Percentiles rank a stretch among this genome's conserved stretches.
Evolutionary conservation across 2,329 filamentous ascomycete genomes (phyloP).

Genomic region (Didymella keratinophila): DNA sequence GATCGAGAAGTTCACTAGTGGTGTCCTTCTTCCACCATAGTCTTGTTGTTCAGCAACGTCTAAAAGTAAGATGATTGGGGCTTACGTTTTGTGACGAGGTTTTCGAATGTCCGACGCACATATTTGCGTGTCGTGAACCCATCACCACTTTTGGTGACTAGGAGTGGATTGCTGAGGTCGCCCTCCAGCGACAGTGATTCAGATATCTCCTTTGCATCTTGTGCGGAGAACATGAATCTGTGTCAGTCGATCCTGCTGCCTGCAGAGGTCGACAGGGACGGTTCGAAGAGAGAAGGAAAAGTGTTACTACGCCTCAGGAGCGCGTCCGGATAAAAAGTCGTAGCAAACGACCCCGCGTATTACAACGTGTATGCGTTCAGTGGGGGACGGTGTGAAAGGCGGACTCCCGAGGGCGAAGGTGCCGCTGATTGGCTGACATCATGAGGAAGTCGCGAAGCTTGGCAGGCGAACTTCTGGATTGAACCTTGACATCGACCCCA

Average conservation of each 20-base stretch:
- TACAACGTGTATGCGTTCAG: background rate
- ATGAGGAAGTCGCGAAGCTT: slow-evolving; percentile 23
- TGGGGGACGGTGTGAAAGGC: background rate
- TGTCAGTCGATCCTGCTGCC: background rate
- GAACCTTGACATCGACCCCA: slow-evolving; percentile 9
- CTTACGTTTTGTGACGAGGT: slow-evolving; percentile 28
- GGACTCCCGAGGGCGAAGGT: slow-evolving; percentile 9
- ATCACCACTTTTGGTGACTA: slow-evolving; percentile 33
- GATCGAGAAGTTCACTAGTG: background rate
- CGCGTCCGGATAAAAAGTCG: background rate
- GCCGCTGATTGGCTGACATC: slow-evolving; percentile 21
- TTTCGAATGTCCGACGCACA: slow-evolving; percentile 31
- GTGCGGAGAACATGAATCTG: slow-evolving; percentile 44
- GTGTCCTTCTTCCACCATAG: slow-evolving; percentile 11
- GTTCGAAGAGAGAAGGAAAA: background rate
- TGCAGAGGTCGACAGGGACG: background rate
- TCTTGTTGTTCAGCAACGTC: slow-evolving; percentile 6
- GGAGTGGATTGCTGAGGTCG: slow-evolving; percentile 25
- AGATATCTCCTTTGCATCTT: slow-evolving; percentile 42
- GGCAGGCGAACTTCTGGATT: slow-evolving; percentile 20
- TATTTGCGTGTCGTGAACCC: slow-evolving; percentile 39
- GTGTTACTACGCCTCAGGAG: background rate
- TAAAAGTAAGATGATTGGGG: background rate
- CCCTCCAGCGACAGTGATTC: slow-evolving; percentile 30
- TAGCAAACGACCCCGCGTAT: background rate